Evolutionary conservation across 345 rosid species (phyloP), one percentile per base, ranked within the genome.

Genomic region (Erodium maritimum): DNA sequence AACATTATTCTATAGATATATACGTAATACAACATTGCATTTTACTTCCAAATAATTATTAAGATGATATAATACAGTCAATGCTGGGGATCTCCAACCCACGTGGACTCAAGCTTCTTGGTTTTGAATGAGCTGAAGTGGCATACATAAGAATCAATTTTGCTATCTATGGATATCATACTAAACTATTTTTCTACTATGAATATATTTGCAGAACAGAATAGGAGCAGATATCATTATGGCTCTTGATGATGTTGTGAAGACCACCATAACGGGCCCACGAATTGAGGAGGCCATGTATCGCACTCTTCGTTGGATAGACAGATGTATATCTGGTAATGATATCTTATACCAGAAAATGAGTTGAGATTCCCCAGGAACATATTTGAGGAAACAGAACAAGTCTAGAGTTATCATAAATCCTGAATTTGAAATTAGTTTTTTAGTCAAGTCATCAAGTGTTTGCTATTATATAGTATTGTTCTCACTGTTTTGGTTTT

Each of bases 221-320:
- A 84, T 87, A 60, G 95, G 95, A 61, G 95, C 95, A 50, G 90
- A 87, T 75, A 84, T 87, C 58, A 87, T 87, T 62, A 84, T 87
- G 95, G 95, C 95, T 54, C 90, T 84, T 57, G 90, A 87, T 72
- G 95, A 87, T 79, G 95, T 84, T 19, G 95, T 87, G 37, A 87
- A 24, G 73, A 87, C 95, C 50, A 87, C 91, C 56, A 83, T 77
- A 64, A 87, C 82, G 18, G 95, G 95, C 57, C 91, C 88, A 51
- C 75, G 95, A 52, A 77, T 87, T 60, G 85, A 82, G 75, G 95
- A 84, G 67, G 95, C 95, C 68, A 87, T 80, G 95, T 74, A 80
- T 63, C 90, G 86, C 54, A 87, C 95, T 19, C 86, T 87, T 68
- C 90, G 95, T 21, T 87, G 95, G 95, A 80, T 82, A 61, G 95